Percentiles rank a stretch among this genome's conserved stretches.
phyloP scores from a whole-genome alignment of 129 eudicot species.

The Calendula officinalis region DNA sequence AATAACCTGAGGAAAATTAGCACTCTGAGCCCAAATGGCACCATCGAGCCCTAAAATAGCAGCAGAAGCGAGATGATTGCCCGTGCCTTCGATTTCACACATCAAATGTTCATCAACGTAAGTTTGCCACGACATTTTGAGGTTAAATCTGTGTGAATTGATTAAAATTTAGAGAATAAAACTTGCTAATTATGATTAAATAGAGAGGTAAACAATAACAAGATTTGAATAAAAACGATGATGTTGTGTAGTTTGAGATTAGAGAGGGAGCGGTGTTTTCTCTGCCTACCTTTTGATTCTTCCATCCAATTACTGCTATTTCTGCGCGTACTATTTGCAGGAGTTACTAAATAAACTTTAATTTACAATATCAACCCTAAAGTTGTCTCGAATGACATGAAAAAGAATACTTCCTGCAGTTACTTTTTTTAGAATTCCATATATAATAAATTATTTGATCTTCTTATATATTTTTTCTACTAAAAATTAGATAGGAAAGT shows the following conservation, averaged over 20 bases:
- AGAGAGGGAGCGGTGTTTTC: slow-evolving; percentile 24
- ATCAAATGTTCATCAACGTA: slow-evolving; percentile 66
- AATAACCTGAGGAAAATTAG: slow-evolving; percentile 60
- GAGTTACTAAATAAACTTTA: not conserved
- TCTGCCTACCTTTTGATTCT: not conserved
- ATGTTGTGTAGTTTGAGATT: not conserved
- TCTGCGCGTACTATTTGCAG: slow-evolving; percentile 25
- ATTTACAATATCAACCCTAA: too few relatives aligned
- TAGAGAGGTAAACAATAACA: not conserved
- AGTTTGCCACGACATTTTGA: slow-evolving; percentile 67
- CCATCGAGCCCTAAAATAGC: slow-evolving; percentile 65
- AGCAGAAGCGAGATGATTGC: slow-evolving; percentile 51
- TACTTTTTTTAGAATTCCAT: too few relatives aligned
- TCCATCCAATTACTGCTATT: slow-evolving; percentile 29
- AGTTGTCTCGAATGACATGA: too few relatives aligned
- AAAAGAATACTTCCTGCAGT: too few relatives aligned
- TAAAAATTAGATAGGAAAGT: too few relatives aligned
- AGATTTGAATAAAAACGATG: slow-evolving; percentile 21
- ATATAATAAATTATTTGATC: too few relatives aligned
- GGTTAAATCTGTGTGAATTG: not conserved
- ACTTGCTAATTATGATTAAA: slow-evolving; percentile 9
- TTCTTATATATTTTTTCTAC: too few relatives aligned
- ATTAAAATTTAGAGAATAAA: slow-evolving; percentile 10
- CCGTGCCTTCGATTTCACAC: slow-evolving; percentile 46
- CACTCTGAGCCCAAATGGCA: slow-evolving; percentile 62